These are phyloP conservation scores for Capsicum rhomboideum DNA, from an alignment of 257 asterid genomes.

Conservation along the genomic window DNA sequence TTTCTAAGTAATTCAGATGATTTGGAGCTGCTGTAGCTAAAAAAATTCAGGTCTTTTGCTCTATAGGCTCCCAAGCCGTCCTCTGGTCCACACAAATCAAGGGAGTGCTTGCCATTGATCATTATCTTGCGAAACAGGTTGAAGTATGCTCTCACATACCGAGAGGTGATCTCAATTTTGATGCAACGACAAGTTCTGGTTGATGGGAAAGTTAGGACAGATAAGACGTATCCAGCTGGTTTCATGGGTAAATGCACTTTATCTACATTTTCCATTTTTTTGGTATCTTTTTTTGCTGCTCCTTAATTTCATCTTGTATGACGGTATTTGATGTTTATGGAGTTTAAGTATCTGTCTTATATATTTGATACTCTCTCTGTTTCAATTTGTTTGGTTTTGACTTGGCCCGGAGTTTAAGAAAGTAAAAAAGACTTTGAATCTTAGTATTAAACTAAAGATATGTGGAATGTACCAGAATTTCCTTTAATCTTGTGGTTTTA, in stretches of 20 bases:
- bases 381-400: no score
- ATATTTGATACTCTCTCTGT: no score
- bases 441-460: no score
- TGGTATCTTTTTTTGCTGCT: background rate
- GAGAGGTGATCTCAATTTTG: slow-evolving; percentile 3
- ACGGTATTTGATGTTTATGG: background rate
- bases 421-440: no score
- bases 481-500: no score
- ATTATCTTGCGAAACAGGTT: slow-evolving; percentile 9
- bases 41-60: background rate
- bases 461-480: no score
- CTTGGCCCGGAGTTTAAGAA: no score
- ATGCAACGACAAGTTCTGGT: slow-evolving; percentile 12
- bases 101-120: slow-evolving; percentile 5
- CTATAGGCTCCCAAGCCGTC: slow-evolving; percentile 13
- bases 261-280: background rate
- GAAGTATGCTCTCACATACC: slow-evolving; percentile 9
- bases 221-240: slow-evolving; percentile 7
- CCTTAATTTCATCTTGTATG: background rate
- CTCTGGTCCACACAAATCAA: slow-evolving; percentile 12
- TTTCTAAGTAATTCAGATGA: no score
- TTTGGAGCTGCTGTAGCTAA: background rate
- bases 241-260: slow-evolving; percentile 4
- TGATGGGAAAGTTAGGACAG: slow-evolving; percentile 2
- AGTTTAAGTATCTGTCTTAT: background rate